These are phyloP conservation scores for Blastocystis hominis DNA, from an alignment of 352 stramenopile genomes.

Conservation along the genomic window DNA sequence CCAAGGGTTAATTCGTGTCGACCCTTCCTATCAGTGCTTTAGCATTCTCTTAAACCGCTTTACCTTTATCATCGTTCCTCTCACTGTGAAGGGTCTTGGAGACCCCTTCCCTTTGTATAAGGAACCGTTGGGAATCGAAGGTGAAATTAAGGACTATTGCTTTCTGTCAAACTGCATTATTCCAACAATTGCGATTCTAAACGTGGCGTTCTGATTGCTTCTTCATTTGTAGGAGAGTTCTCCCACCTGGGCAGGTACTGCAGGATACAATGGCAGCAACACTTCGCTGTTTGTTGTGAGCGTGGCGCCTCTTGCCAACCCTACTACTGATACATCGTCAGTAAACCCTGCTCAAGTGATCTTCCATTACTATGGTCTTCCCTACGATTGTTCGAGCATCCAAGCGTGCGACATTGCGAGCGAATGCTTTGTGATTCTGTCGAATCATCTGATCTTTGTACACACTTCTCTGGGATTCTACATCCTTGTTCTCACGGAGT, in stretches of 20 bases:
- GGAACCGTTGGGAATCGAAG: background rate
- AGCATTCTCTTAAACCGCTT: conserved; percentile 21
- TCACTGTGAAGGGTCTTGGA: conserved; percentile 1
- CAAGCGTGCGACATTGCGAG: background rate
- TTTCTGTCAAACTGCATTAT: conserved; percentile 33
- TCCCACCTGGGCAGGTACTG: conserved; percentile 32
- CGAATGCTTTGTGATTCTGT: background rate
- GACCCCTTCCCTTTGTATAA: conserved; percentile 36
- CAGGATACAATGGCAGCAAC: conserved; percentile 33
- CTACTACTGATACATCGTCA: background rate
- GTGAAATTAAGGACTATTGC: conserved; percentile 35
- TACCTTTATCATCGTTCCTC: conserved; percentile 14
- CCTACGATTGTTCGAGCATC: conserved; percentile 18
- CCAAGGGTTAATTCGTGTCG: conserved; percentile 18
- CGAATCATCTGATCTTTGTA: conserved; percentile 10
- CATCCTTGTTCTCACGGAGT: conserved; percentile 20
- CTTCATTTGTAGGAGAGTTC: background rate
- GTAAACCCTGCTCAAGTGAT: background rate
- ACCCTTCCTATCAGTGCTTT: conserved; percentile 35
- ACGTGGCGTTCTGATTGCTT: background rate
- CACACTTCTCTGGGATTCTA: background rate
- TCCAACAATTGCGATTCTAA: conserved; percentile 6
- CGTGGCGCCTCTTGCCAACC: background rate
- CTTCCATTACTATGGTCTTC: conserved; percentile 22
- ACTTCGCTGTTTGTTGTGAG: background rate